phyloP scores from a whole-genome alignment of 78 protist species.

The slime mould (Dictyostelium discoideum) region DNA sequence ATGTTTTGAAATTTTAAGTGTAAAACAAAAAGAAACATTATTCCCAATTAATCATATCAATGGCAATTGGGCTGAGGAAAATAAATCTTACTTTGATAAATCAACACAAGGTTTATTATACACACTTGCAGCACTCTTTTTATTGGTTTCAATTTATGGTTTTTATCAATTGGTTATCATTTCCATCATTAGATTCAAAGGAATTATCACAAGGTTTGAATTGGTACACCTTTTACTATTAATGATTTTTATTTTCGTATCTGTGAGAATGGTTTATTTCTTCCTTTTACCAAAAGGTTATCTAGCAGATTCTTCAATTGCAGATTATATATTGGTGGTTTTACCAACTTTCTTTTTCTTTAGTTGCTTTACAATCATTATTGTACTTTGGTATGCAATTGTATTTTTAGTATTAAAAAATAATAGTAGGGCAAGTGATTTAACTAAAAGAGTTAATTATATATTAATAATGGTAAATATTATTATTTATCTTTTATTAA shows the following conservation, averaged over 20 bases:
- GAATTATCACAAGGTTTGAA: neutral
- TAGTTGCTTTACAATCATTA: constrained; percentile 16
- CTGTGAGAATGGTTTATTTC: constrained; percentile 36
- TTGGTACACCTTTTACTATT: constrained; percentile 32
- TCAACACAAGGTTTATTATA: constrained; percentile 23
- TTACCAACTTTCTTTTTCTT: constrained; percentile 34
- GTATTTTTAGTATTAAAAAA: neutral
- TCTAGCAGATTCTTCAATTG: neutral
- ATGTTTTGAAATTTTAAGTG: neutral
- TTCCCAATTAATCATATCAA: neutral
- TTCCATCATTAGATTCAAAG: no score
- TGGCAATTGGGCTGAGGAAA: neutral
- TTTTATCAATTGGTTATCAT: constrained; percentile 2
- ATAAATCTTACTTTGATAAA: neutral
- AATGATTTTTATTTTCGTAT: constrained; percentile 16
- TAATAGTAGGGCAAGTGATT: neutral
- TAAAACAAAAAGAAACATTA: neutral
- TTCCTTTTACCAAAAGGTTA: constrained; percentile 45
- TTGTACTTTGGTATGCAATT: constrained; percentile 1
- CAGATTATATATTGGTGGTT: constrained; percentile 18
- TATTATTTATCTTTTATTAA: constrained; percentile 5
- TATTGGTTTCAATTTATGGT: constrained; percentile 24
- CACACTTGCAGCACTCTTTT: constrained; percentile 25
- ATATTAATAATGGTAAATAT: neutral
- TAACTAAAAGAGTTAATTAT: neutral